Percentiles rank a stretch among this genome's conserved stretches.
Conservation (phyloP, 495 filamentous ascomycete genomes). For the Penicillium cataractarum region DNA sequence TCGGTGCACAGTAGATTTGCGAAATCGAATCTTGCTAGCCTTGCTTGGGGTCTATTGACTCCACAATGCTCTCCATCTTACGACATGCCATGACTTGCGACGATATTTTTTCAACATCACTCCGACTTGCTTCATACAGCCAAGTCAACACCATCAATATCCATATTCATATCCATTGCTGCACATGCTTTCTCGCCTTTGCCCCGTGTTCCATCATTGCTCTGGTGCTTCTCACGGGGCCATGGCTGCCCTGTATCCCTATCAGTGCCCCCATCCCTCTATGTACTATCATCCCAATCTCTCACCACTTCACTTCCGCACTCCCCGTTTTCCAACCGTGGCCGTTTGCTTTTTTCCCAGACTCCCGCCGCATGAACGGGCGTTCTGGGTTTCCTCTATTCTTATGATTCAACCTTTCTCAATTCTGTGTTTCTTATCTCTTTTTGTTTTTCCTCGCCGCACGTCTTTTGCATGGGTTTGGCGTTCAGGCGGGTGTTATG, state of each 20-base stretch:
- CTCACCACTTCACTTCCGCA: background rate
- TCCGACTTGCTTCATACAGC: background rate
- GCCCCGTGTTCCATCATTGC: slow-evolving; percentile 1
- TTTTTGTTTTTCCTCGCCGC: slow-evolving; percentile 5
- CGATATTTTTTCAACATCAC: slow-evolving; percentile 17
- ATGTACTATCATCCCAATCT: slow-evolving; percentile 19
- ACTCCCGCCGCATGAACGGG: slow-evolving; percentile 20
- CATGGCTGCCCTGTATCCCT: background rate
- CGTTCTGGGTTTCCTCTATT: slow-evolving; percentile 13
- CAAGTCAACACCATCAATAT: slow-evolving; percentile 1
- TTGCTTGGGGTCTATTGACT: background rate
- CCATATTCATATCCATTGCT: slow-evolving; percentile 6
- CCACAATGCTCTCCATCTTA: slow-evolving; percentile 9
- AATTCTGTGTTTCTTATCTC: background rate
- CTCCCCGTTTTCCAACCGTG: slow-evolving; percentile 3
- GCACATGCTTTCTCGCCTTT: slow-evolving; percentile 8
- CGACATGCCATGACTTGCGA: slow-evolving; percentile 28
- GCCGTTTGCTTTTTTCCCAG: slow-evolving; percentile 4
- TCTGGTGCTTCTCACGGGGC: background rate
- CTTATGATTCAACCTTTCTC: slow-evolving; percentile 10
- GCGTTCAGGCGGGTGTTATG: slow-evolving; percentile 15
- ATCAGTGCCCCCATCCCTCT: background rate
- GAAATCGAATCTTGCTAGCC: background rate
- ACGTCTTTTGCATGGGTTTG: slow-evolving; percentile 17
- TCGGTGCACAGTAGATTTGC: slow-evolving; percentile 30